phyloP scores from a whole-genome alignment of 306 rosid species.

The Dicorynia guianensis region DNA sequence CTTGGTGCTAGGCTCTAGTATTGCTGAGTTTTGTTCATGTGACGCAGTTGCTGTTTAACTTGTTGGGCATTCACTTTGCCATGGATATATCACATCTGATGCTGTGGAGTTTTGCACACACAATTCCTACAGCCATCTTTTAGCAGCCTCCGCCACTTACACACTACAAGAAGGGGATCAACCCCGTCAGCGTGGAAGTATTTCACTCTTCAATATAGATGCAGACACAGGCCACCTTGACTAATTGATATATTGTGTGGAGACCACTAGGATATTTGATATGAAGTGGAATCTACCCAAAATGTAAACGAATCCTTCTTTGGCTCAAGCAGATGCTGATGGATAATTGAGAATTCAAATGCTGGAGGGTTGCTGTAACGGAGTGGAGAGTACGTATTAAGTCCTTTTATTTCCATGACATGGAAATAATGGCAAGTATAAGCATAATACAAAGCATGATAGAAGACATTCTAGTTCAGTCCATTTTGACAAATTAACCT shows the following conservation, averaged over 20 bases:
- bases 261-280: slow-evolving; percentile 74
- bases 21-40: neutral
- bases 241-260: slow-evolving; percentile 55
- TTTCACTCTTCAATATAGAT: slow-evolving; percentile 66
- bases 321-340: slow-evolving; percentile 86
- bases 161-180: slow-evolving; percentile 72
- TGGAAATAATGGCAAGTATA: neutral
- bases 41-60: neutral
- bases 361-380: slow-evolving; percentile 52
- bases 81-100: slow-evolving; percentile 89
- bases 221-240: slow-evolving; percentile 51
- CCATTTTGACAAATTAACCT: neutral
- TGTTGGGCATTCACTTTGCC: slow-evolving; percentile 15
- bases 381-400: slow-evolving; percentile 56
- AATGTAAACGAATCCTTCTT: slow-evolving; percentile 52
- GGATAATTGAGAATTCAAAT: slow-evolving; percentile 74
- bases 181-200: slow-evolving; percentile 77
- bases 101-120: slow-evolving; percentile 90
- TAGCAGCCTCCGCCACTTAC: slow-evolving; percentile 89
- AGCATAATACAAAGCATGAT: neutral
- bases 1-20: slow-evolving; percentile 11
- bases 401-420: slow-evolving; percentile 4
- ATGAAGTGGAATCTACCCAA: slow-evolving; percentile 79
- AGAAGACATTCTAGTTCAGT: neutral
- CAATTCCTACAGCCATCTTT: slow-evolving; percentile 52